Base-by-base conservation (phyloP, 108 stramenopile genomes). In the Cylindrotheca fusiformis region DNA sequence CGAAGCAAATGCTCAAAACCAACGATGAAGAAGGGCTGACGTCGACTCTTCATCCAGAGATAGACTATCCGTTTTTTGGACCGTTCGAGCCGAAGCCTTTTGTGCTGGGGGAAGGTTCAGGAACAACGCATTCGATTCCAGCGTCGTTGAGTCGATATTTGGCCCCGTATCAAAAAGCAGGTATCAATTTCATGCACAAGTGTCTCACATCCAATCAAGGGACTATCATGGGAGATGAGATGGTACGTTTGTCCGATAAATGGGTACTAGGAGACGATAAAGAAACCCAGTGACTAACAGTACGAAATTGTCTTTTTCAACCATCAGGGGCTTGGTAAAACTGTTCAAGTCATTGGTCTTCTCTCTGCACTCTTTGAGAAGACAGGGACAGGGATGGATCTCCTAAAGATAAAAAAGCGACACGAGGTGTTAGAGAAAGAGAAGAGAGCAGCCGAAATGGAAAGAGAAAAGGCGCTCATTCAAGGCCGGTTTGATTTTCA, bases 81-180 rank as follows among this genome's bases (percentile, higher is more conserved):
- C 72, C 83, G 18, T 82, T 71, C n/a, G 66, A 61, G 4, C 47
- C 66, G 50, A 60, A 82, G 18, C 74, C 81, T 0, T 45, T 72
- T 24, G 56, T 68, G 18, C 33, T 76, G 20, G 44, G 32, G 60
- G 25, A 69, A 6, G 69, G 60, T 29, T 31, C 64, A 1, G 23
- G 47, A 21, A 32, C 44, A 48, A 20, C 60, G 24, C 50, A 75
- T 57, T 59, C 67, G 52, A 85, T 95, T 4, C 94, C 94, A 23
- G 90, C 88, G 22, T 77, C 88, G 21, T 83, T 95, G 47, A 86
- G 81, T 65, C 78, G 90, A 24, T 95, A 92, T 63, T 68, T 95
- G 25, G 58, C 76, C 25, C 74, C 65, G 1, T 95, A 82, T 76
- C 94, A 95, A 49, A 70, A 80, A 45, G 78, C 69, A 41, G 94